Base-by-base conservation (phyloP, 2,329 filamentous ascomycete genomes). In the Aphanocladium album region DNA sequence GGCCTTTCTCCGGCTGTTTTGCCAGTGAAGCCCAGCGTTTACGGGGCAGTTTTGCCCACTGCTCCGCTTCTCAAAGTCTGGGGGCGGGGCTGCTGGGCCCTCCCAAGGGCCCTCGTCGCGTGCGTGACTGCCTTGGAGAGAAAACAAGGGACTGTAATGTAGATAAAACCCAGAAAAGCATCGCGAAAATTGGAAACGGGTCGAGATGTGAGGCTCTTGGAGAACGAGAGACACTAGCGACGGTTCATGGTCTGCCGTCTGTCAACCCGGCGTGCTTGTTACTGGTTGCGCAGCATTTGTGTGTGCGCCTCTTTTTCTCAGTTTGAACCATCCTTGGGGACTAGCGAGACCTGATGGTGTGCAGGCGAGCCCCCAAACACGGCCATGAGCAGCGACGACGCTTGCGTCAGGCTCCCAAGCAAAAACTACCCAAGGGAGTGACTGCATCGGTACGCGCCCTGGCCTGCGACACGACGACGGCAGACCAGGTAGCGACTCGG, bases 11-110 rank as follows among this genome's bases (percentile, higher is more conserved):
- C 52, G 11, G n/a, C 51, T 54, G 49, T 27, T 11, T 5, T 35
- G 14, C 46, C 23, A 11, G 23, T 16, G 12, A 33, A n/a, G 33
- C 33, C 33, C 33, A 35, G 33, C 33, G n/a, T n/a, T 30, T 33
- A 25, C 39, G 41, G 39, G 17, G 9, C 30, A 23, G 19, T n/a
- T n/a, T 23, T 39, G 12, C 43, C 53, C 19, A 25, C 41, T 21
- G 27, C 46, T 50, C 46, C 46, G 46, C 46, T 50, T 27, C 46
- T 57, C 5, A 25, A 47, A 58, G 37, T 58, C 47, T 52, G 56
- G 56, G 56, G 56, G 56, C 56, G 56, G 56, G 56, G 47, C 46
- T 3, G 21, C 16, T n/a, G n/a, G n/a, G n/a, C 8, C 33, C 7
- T 51, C 56, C 46, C 51, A 37, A 58, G 25, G 49, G 47, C 19